Evolutionary conservation across 331 rosid species (phyloP).

Genomic region (Cydonia oblonga): DNA sequence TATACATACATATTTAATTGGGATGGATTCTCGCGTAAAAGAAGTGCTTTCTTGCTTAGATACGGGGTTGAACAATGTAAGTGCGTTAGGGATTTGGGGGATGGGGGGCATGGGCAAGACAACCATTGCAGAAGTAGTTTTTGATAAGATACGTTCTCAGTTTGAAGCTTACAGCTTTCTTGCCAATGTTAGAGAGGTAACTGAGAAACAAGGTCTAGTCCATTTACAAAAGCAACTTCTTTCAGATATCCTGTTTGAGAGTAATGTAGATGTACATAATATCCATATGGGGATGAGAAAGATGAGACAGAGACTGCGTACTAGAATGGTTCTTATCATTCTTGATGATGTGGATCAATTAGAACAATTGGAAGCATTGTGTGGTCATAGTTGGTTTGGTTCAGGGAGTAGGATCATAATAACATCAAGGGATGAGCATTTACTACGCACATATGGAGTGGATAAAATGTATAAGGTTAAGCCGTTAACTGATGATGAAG

Average conservation of each 20-base stretch:
- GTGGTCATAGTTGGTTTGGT: not conserved
- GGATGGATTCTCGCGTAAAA: not conserved
- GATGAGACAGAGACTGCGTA: not conserved
- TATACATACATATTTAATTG: not conserved
- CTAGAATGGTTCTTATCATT: not conserved
- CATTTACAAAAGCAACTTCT: not conserved
- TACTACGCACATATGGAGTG: not conserved
- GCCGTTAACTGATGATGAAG: not conserved
- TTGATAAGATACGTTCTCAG: not conserved
- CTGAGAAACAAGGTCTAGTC: not conserved
- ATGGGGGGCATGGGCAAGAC: constrained; percentile 19
- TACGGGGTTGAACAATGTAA: not conserved
- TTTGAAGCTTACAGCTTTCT: constrained; percentile 5
- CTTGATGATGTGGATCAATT: not conserved
- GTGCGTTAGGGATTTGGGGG: constrained; percentile 16
- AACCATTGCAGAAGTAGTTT: constrained; percentile 9
- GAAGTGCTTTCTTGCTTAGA: constrained; percentile 1
- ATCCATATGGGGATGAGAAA: not conserved
- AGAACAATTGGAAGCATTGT: not conserved
- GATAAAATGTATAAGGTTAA: not conserved
- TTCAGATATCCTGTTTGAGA: not conserved
- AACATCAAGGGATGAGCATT: not conserved
- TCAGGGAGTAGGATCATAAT: not conserved
- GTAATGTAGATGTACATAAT: not conserved
- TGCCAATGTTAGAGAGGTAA: not conserved